Conservation (phyloP, 2,329 filamentous ascomycete species). For the Aspergillus hortae region DNA sequence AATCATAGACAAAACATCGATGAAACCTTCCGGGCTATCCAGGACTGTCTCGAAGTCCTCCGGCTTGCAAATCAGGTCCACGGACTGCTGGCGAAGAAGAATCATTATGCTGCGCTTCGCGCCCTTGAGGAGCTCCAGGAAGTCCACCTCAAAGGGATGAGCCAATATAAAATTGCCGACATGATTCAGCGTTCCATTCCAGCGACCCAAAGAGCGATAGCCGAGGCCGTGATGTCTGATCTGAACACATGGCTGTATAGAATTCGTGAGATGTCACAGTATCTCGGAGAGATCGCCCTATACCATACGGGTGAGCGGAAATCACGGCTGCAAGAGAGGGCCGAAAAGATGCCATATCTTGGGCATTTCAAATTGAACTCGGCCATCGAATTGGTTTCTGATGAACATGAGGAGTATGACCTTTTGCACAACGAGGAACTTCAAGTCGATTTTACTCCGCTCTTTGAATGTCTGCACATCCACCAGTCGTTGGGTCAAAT, state of each 20-base stretch:
- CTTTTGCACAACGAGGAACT: conserved; percentile 93
- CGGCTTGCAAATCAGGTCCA: conserved; percentile 92
- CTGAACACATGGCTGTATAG: conserved; percentile 95
- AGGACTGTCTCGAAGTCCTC: conserved; percentile 87
- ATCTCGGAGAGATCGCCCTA: conserved; percentile 91
- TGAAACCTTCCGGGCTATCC: conserved; percentile 81
- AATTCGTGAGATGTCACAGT: conserved; percentile 93
- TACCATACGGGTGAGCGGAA: conserved; percentile 90
- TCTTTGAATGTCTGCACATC: conserved; percentile 95
- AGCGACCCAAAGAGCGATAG: conserved; percentile 85
- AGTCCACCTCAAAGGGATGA: conserved; percentile 90
- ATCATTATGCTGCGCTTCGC: conserved; percentile 90
- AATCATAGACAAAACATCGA: conserved; percentile 93
- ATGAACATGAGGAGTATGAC: conserved; percentile 94
- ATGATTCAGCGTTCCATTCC: conserved; percentile 96
- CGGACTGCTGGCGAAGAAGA: conserved; percentile 85
- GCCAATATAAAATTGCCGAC: conserved; percentile 90
- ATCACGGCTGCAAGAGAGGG: conserved; percentile 75
- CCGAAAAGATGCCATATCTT: conserved; percentile 71
- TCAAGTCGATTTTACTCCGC: conserved; percentile 87
- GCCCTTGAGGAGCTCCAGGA: conserved; percentile 94
- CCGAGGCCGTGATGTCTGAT: conserved; percentile 94
- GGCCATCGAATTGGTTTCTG: conserved; percentile 88
- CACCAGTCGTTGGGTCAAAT: conserved; percentile 90
- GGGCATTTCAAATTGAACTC: conserved; percentile 89